A percentile compares a stretch with the other conserved stretches of the same genome.
phyloP scores from a whole-genome alignment of 2,329 filamentous ascomycete genomes.

The Fusarium clavum region DNA sequence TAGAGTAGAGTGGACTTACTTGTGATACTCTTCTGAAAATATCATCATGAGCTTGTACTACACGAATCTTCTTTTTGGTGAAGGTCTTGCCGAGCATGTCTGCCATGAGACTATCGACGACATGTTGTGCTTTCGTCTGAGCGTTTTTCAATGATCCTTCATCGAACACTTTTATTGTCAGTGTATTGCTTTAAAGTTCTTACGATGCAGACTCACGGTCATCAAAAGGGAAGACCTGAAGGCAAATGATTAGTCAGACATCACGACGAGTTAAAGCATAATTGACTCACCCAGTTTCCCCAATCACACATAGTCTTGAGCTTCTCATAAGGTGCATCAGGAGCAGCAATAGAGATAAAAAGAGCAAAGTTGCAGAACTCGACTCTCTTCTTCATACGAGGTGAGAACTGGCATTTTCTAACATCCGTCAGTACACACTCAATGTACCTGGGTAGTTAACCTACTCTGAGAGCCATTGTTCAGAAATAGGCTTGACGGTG shows the following conservation, averaged over 20 bases:
- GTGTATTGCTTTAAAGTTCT: rapidly evolving
- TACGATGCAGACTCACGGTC: neutral
- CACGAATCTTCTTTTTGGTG: neutral
- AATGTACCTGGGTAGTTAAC: rapidly evolving
- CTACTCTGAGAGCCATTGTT: conserved; percentile 24
- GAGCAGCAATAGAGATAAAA: conserved; percentile 20
- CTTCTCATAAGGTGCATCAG: conserved; percentile 9
- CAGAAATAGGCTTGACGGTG: conserved; percentile 15
- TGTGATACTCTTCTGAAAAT: conserved; percentile 13
- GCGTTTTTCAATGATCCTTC: conserved; percentile 20
- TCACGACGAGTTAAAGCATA: rapidly evolving
- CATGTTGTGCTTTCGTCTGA: conserved; percentile 1
- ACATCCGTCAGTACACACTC: rapidly evolving
- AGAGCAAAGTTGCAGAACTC: conserved; percentile 26
- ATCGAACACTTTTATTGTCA: conserved; percentile 1
- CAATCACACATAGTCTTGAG: conserved; percentile 28
- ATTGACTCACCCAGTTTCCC: conserved; percentile 21
- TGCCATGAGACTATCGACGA: conserved; percentile 21
- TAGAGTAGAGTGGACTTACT: rapidly evolving
- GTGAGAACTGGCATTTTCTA: conserved; percentile 10
- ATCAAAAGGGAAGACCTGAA: conserved; percentile 21
- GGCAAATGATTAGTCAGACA: neutral
- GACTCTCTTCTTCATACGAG: conserved; percentile 16
- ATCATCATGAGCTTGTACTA: conserved; percentile 22
- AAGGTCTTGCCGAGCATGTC: conserved; percentile 13